These are phyloP conservation scores for Piloderma croceum DNA, from an alignment of 768 basidiomycete genomes.

Conservation along the genomic window DNA sequence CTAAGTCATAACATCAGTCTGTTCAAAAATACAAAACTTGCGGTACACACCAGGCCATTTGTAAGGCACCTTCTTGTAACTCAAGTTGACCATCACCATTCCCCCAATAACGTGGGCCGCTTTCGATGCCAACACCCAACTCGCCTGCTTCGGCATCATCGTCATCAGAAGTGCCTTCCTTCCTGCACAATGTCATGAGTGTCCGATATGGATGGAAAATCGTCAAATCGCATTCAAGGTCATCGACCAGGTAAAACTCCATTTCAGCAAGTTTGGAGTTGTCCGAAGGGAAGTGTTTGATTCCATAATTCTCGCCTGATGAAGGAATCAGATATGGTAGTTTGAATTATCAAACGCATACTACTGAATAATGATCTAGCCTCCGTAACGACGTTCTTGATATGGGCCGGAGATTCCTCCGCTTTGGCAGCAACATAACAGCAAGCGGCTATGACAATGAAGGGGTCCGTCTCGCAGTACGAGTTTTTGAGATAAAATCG, in stretches of 20 bases:
- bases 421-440: slow-evolving; percentile 96
- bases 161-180: slow-evolving; percentile 33
- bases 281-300: slow-evolving; percentile 80
- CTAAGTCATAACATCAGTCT: slow-evolving; percentile 19
- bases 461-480: slow-evolving; percentile 94
- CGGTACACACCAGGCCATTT: slow-evolving; percentile 78
- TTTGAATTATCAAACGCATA: slow-evolving; percentile 29
- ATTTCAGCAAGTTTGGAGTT: slow-evolving; percentile 93
- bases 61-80: slow-evolving; percentile 69
- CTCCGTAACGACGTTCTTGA: slow-evolving; percentile 87
- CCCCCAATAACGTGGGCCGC: slow-evolving; percentile 68
- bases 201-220: slow-evolving; percentile 96
- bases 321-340: background rate
- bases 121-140: slow-evolving; percentile 49
- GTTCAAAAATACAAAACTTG: background rate
- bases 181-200: slow-evolving; percentile 69
- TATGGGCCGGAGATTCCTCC: slow-evolving; percentile 92
- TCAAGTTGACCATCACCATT: slow-evolving; percentile 75
- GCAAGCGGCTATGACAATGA: slow-evolving; percentile 88
- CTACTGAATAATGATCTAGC: slow-evolving; percentile 72
- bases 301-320: slow-evolving; percentile 59
- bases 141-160: slow-evolving; percentile 51
- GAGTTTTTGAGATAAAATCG: slow-evolving; percentile 96
- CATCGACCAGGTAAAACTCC: slow-evolving; percentile 98
- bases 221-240: slow-evolving; percentile 90